phyloP scores from a whole-genome alignment of 495 filamentous ascomycete genomes.

The Penicillium maclennaniae region DNA sequence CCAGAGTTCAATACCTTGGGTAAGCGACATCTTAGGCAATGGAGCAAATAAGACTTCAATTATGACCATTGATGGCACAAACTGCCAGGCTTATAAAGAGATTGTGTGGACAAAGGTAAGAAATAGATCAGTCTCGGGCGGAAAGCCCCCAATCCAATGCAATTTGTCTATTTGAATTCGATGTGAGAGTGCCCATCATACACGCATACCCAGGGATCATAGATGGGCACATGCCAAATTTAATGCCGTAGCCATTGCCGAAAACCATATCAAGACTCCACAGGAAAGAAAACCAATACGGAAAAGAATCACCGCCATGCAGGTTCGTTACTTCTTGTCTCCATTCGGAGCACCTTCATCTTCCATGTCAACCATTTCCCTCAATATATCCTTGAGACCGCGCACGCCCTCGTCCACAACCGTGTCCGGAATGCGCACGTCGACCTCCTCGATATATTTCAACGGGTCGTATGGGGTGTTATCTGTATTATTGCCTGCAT shows the following conservation, averaged over 20 bases:
- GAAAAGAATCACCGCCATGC: slow-evolving; percentile 20
- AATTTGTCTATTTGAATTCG: slow-evolving; percentile 23
- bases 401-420: slow-evolving; percentile 45
- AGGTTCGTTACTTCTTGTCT: slow-evolving; percentile 25
- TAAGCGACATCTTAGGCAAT: no score
- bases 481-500: slow-evolving; percentile 11
- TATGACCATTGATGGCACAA: not conserved
- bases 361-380: slow-evolving; percentile 47
- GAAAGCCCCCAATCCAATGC: slow-evolving; percentile 12
- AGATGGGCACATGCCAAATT: slow-evolving; percentile 13
- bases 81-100: not conserved
- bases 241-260: slow-evolving; percentile 13
- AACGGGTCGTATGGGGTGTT: slow-evolving; percentile 19
- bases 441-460: slow-evolving; percentile 35
- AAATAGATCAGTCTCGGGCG: not conserved
- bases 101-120: not conserved
- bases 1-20: no score
- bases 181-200: slow-evolving; percentile 15
- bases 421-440: slow-evolving; percentile 39
- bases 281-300: not conserved
- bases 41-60: no score
- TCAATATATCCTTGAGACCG: slow-evolving; percentile 45
- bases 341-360: slow-evolving; percentile 36
- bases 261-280: slow-evolving; percentile 21
- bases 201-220: slow-evolving; percentile 19